A percentile compares a stretch with the other conserved stretches of the same genome.
These are phyloP conservation scores for Lentinula boryana DNA, from an alignment of 768 basidiomycete genomes.

Conservation along the genomic window DNA sequence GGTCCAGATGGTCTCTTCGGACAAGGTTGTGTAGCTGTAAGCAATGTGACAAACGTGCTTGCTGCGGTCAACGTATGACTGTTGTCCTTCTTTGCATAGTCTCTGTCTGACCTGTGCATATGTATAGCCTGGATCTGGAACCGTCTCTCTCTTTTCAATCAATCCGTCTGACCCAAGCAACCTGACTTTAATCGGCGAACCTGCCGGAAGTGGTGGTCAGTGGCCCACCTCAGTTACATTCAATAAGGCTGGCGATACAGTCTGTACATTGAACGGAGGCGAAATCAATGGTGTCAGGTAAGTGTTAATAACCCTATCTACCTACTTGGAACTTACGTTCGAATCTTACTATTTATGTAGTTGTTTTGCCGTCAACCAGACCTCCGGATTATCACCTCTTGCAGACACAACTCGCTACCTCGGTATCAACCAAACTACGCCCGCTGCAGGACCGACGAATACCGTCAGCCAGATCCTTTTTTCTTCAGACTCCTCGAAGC, in stretches of 20 bases:
- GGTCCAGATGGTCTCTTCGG: slow-evolving; percentile 20
- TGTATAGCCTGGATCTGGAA: slow-evolving; percentile 30
- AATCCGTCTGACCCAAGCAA: slow-evolving; percentile 22
- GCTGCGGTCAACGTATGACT: slow-evolving; percentile 15
- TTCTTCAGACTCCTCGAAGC: slow-evolving; percentile 33
- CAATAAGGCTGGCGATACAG: slow-evolving; percentile 20
- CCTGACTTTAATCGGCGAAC: slow-evolving; percentile 24
- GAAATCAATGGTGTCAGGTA: slow-evolving; percentile 27
- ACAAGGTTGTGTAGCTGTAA: slow-evolving; percentile 17
- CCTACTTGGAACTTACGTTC: background rate
- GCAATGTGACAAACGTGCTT: slow-evolving; percentile 9
- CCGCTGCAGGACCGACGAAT: slow-evolving; percentile 41
- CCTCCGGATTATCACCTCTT: slow-evolving; percentile 22
- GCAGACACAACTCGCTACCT: slow-evolving; percentile 36
- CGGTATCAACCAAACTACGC: slow-evolving; percentile 43
- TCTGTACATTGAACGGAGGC: slow-evolving; percentile 31
- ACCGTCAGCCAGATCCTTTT: slow-evolving; percentile 40
- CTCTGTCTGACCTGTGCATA: background rate
- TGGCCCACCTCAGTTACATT: slow-evolving; percentile 31
- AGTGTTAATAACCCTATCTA: slow-evolving; percentile 2
- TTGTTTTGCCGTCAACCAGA: slow-evolving; percentile 34
- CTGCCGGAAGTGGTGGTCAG: slow-evolving; percentile 27
- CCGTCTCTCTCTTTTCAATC: slow-evolving; percentile 28
- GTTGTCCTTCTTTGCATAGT: background rate
- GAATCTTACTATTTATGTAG: background rate